Percentiles rank a stretch among this genome's conserved stretches.
phyloP scores from a whole-genome alignment of 2,329 filamentous ascomycete species.

The Penicillium verrucosum region DNA sequence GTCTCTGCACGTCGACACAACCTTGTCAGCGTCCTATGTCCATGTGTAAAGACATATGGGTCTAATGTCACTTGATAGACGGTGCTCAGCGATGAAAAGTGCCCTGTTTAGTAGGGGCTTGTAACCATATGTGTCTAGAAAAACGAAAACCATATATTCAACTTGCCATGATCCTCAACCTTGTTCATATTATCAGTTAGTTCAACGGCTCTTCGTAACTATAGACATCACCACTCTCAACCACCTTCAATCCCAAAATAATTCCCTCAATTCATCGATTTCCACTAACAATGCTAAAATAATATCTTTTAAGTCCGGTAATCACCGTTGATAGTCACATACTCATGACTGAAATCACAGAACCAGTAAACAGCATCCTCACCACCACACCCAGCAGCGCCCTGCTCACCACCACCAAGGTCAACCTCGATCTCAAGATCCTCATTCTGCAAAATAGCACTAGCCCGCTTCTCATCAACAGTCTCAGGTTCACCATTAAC shows the following conservation, averaged over 20 bases:
- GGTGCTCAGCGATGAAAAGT: slow-evolving; percentile 28
- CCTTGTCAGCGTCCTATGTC: background rate
- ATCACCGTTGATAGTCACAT: slow-evolving; percentile 67
- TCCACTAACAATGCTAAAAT: background rate
- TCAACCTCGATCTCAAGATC: slow-evolving; percentile 61
- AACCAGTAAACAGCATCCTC: slow-evolving; percentile 62
- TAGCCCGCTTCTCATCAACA: slow-evolving; percentile 60
- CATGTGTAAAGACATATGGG: slow-evolving; percentile 9
- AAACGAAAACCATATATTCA: slow-evolving; percentile 24
- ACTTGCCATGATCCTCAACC: slow-evolving; percentile 11
- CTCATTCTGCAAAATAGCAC: slow-evolving; percentile 58
- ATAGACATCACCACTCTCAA: background rate
- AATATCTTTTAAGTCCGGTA: slow-evolving; percentile 53
- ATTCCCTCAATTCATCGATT: background rate
- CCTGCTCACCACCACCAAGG: slow-evolving; percentile 51
- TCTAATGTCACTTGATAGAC: background rate
- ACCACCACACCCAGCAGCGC: slow-evolving; percentile 39
- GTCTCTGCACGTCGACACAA: background rate
- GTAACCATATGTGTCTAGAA: slow-evolving; percentile 38
- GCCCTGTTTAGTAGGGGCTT: slow-evolving; percentile 26
- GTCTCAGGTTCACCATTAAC: slow-evolving; percentile 60
- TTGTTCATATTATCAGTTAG: background rate
- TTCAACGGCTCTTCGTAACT: background rate
- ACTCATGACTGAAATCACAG: slow-evolving; percentile 67
- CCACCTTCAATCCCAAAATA: background rate